Conservation (phyloP, 345 rosid species). For the Arabis hirsuta region DNA sequence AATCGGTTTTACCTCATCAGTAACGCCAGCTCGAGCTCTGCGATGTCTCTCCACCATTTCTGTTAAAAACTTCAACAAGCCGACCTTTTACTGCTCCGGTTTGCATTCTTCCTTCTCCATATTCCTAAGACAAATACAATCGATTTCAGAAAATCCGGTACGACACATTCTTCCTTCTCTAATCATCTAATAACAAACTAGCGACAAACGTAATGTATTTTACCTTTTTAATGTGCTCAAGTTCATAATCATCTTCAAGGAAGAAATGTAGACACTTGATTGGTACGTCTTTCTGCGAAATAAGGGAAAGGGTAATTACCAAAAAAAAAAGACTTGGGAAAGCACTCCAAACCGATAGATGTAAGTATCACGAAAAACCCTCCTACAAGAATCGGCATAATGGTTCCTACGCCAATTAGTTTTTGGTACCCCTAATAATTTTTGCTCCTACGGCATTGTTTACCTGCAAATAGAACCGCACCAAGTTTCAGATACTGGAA, state of each 20-base stretch:
- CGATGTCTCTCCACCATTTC: conserved; percentile 84
- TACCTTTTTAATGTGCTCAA: conserved; percentile 80
- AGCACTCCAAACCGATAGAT: too few relatives aligned
- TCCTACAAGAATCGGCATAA: too few relatives aligned
- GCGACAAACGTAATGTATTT: background rate
- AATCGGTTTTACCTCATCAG: conserved; percentile 64
- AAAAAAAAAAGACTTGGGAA: conserved; percentile 1
- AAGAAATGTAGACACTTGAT: conserved; percentile 78
- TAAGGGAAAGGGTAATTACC: background rate
- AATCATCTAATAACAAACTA: conserved; percentile 17
- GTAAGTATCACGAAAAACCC: too few relatives aligned
- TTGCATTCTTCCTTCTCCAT: conserved; percentile 83
- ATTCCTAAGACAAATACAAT: conserved; percentile 53
- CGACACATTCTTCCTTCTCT: conserved; percentile 10
- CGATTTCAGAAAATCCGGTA: background rate
- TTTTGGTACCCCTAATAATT: conserved; percentile 72
- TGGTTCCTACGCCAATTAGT: too few relatives aligned
- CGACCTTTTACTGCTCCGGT: conserved; percentile 81
- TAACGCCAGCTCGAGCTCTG: conserved; percentile 75
- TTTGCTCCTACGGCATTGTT: conserved; percentile 74
- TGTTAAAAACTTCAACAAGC: conserved; percentile 66
- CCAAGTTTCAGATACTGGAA: background rate
- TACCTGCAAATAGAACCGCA: conserved; percentile 51
- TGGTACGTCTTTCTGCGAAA: conserved; percentile 77
- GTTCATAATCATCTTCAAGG: conserved; percentile 84